Evolutionary conservation across 2,329 filamentous ascomycete genomes (phyloP).

Genomic region (Calonectria leucothoes): DNA sequence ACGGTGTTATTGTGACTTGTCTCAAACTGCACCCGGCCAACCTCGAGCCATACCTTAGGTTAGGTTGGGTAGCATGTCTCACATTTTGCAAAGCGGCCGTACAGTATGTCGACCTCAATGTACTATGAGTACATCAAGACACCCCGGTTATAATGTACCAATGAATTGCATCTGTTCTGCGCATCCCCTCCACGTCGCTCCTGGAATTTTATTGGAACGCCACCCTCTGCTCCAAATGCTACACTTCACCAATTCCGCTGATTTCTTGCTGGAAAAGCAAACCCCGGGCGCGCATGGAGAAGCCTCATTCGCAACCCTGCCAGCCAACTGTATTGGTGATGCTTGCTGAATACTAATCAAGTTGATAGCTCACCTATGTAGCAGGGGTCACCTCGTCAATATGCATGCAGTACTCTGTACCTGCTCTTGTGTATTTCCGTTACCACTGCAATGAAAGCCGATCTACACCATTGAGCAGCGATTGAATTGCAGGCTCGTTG

Average conservation of each 20-base stretch:
- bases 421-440: too few relatives aligned
- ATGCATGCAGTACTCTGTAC: background rate
- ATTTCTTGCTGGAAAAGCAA: background rate
- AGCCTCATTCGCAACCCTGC: background rate
- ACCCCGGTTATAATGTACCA: background rate
- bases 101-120: background rate
- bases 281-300: background rate
- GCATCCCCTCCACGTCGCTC: background rate
- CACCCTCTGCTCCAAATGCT: background rate
- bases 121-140: background rate
- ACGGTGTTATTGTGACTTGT: background rate
- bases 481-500: conserved; percentile 47
- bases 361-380: background rate
- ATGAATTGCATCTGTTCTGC: background rate
- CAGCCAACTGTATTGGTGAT: background rate
- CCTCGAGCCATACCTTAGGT: background rate
- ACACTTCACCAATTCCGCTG: background rate
- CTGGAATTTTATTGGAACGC: background rate
- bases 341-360: background rate
- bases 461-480: conserved; percentile 43
- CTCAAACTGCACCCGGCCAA: background rate
- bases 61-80: background rate
- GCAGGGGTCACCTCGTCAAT: background rate
- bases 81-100: background rate
- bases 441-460: conserved; percentile 48